Evolutionary conservation across 23 red algal species (phyloP), one percentile per base, ranked within the genome.

Genomic region (Gracilariopsis chorda): DNA sequence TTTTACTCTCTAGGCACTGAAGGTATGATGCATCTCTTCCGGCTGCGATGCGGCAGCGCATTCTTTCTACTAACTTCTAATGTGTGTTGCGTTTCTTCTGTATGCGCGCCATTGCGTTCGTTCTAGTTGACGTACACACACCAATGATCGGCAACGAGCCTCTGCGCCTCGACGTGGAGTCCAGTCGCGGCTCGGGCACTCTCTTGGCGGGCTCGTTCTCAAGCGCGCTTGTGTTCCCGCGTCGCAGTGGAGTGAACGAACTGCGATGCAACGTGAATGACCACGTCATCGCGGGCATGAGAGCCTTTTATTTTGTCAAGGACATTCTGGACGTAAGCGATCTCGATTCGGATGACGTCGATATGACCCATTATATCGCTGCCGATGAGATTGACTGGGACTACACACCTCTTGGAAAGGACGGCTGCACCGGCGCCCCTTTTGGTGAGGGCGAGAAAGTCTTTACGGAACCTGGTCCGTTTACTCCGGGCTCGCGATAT

Each of bases 331-430:
- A 41, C 25, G 28, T 36, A 24, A 7, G 4, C 12, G 82, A 24
- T 13, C 9, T 17, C 14, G 21, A 36, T 33, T 13, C 61, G 8
- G 58, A 23, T 1, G 60, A 67, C 41, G 60, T 72, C 5, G 82
- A 71, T 45, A 59, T 86, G 29, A 67, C 61, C 16, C 44, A 71
- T 33, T 72, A 86, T n/a, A 67, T 86, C 21, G 55, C 82, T 21
- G 82, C 82, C n/a, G 82, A 86, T 46, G 60, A 71, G 36, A 60
- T 86, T 13, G 82, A 72, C 23, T 86, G 82, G 82, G 82, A 86
- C 21, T 86, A 86, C 65, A 53, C 82, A 2, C 61, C 82, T 32
- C 61, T 72, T 11, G 56, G 44, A 7, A 53, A 25, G 24, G 61
- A 67, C 12, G 82, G 82, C 10, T 86, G 82, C 82, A 86, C 61